Evolutionary conservation across 2,329 filamentous ascomycete species (phyloP), one percentile per base, ranked within the genome.

Genomic region (Rasamsonia emersonii): DNA sequence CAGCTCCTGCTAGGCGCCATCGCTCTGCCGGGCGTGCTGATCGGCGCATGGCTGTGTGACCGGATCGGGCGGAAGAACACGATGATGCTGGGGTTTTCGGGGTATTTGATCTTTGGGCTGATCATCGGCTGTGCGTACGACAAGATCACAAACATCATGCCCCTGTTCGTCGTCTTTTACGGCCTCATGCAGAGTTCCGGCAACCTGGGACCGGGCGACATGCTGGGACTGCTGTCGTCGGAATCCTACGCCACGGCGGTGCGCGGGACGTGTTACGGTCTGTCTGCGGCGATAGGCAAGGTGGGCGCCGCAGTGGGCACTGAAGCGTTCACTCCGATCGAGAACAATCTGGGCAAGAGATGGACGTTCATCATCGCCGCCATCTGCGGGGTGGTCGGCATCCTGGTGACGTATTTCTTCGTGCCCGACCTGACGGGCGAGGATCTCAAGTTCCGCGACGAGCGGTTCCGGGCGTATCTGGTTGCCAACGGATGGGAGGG

Each of bases 281-380:
- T 71, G n/a, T 64, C 63, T 2, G 68, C 68, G 1, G 70, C 67
- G 0, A 43, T 71, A 30, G 68, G 68, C 2, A 72, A 73, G 38
- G 58, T 66, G 0, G 69, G 68, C 0, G 69, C 67, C 0, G 69
- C 68, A 0, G 42, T 73, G 4, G 69, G 68, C 0, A 71, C 66
- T 1, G 59, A 71, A 33, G 68, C 63, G 0, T 70, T 71, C 30
- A 66, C 58, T 3, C 67, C 65, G 0, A 67, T 70, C 17, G 54
- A 67, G 32, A 49, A 46, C 4, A 47, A 61, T 23, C 49, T 70
- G 1, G 66, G 67, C 0, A 65, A 69, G 42, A 55, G 54, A 19
- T 70, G 64, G 64, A 70, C 67, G 0, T 70, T 71, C 29, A 68
- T 71, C 37, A 63, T 71, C 30, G 67, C 67, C 6, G 67, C 67